These are phyloP conservation scores for Eucalyptus fibrosa DNA, from an alignment of 345 rosid species.

Conservation along the genomic window DNA sequence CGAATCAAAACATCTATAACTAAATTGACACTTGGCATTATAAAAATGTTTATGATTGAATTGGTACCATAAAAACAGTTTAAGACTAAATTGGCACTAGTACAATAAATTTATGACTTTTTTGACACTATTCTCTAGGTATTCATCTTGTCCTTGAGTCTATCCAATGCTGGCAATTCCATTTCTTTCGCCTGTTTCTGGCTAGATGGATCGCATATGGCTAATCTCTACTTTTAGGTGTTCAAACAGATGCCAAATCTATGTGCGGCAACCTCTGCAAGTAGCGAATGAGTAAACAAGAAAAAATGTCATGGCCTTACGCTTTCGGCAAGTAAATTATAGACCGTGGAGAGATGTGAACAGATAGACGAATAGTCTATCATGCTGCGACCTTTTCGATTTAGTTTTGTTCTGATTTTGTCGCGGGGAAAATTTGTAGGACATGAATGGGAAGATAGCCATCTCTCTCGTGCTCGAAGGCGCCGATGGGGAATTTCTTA, in stretches of 20 bases:
- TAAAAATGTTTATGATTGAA: no score
- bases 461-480: background rate
- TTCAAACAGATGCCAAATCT: background rate
- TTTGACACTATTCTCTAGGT: no score
- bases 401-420: background rate
- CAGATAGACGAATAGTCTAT: background rate
- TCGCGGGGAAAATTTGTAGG: background rate
- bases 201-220: background rate
- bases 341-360: background rate
- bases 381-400: background rate
- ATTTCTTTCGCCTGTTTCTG: background rate
- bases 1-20: rapidly evolving
- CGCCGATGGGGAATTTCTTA: background rate
- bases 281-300: background rate
- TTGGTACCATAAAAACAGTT: no score
- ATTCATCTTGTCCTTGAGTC: background rate
- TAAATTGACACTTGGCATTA: no score
- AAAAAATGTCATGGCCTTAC: background rate
- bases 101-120: no score
- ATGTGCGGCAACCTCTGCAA: background rate
- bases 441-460: background rate
- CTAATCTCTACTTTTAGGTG: background rate
- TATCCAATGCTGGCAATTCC: background rate
- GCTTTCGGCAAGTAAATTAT: background rate
- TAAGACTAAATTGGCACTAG: rapidly evolving